Evolutionary conservation across 805 yeast species (phyloP).

Genomic region (Yarrowia porcina): DNA sequence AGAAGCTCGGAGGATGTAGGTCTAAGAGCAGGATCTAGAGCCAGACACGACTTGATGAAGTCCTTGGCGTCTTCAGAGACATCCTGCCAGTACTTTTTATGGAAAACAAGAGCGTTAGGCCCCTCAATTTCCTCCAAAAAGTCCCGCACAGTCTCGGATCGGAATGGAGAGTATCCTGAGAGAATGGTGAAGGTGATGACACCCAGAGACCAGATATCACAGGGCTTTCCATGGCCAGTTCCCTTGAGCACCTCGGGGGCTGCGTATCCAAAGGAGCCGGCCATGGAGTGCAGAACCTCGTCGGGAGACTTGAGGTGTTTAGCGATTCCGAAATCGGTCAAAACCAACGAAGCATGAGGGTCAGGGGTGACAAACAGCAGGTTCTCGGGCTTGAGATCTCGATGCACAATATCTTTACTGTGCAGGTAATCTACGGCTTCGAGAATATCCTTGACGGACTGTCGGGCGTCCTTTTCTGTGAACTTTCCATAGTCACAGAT

Average conservation of each 20-base stretch:
- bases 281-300: conserved; percentile 64
- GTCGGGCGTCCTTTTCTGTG: conserved; percentile 84
- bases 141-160: conserved; percentile 76
- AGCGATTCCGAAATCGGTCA: conserved; percentile 97
- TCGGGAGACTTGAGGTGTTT: conserved; percentile 60
- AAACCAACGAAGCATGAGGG: conserved; percentile 68
- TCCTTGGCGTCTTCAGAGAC: conserved; percentile 77
- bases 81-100: conserved; percentile 78
- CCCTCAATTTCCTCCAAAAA: conserved; percentile 76
- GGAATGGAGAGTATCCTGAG: conserved; percentile 90
- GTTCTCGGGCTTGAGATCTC: conserved; percentile 95
- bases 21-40: conserved; percentile 62
- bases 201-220: conserved; percentile 95
- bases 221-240: conserved; percentile 88
- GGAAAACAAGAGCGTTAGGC: conserved; percentile 76
- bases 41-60: conserved; percentile 69
- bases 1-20: conserved; percentile 66
- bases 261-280: conserved; percentile 94
- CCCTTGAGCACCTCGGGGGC: conserved; percentile 89
- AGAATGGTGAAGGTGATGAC: conserved; percentile 85
- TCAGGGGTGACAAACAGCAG: conserved; percentile 64
- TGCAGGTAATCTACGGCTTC: conserved; percentile 81
- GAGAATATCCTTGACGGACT: conserved; percentile 67
- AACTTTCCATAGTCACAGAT: conserved; percentile 76
- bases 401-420: conserved; percentile 72